Conservation (phyloP, 768 basidiomycete genomes). For the Wakefieldia striispora region DNA sequence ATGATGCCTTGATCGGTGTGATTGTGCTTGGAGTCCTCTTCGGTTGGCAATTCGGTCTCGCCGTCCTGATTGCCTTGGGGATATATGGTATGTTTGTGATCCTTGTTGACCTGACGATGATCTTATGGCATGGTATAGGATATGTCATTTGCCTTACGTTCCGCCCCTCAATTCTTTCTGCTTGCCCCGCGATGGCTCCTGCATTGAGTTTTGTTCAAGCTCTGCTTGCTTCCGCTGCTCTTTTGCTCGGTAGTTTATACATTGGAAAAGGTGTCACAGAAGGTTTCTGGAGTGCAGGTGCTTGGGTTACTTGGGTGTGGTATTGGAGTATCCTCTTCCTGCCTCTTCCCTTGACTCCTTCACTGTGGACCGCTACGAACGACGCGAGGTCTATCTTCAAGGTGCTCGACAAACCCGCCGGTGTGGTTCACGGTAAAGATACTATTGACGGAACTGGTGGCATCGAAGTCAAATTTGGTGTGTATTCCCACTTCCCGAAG, state of each 20-base stretch:
- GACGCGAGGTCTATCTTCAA: slow-evolving; percentile 78
- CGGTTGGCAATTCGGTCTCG: slow-evolving; percentile 62
- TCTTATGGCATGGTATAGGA: slow-evolving; percentile 10
- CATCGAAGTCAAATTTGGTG: slow-evolving; percentile 88
- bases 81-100: slow-evolving; percentile 55
- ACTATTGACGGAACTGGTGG: slow-evolving; percentile 67
- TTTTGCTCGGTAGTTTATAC: slow-evolving; percentile 61
- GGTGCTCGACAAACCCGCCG: slow-evolving; percentile 77
- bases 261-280: slow-evolving; percentile 28
- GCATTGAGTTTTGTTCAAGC: slow-evolving; percentile 54
- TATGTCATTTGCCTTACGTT: slow-evolving; percentile 12
- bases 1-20: slow-evolving; percentile 75
- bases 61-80: slow-evolving; percentile 72
- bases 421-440: slow-evolving; percentile 80
- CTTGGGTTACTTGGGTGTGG: slow-evolving; percentile 31
- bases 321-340: slow-evolving; percentile 33
- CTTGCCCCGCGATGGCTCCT: slow-evolving; percentile 1
- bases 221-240: slow-evolving; percentile 75
- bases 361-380: slow-evolving; percentile 74
- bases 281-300: slow-evolving; percentile 27
- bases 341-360: slow-evolving; percentile 27
- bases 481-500: slow-evolving; percentile 16
- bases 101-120: background rate
- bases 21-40: slow-evolving; percentile 62
- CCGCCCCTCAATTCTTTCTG: slow-evolving; percentile 8